Evolutionary conservation across 306 rosid species (phyloP).

Genomic region (Boehmeria nivea): DNA sequence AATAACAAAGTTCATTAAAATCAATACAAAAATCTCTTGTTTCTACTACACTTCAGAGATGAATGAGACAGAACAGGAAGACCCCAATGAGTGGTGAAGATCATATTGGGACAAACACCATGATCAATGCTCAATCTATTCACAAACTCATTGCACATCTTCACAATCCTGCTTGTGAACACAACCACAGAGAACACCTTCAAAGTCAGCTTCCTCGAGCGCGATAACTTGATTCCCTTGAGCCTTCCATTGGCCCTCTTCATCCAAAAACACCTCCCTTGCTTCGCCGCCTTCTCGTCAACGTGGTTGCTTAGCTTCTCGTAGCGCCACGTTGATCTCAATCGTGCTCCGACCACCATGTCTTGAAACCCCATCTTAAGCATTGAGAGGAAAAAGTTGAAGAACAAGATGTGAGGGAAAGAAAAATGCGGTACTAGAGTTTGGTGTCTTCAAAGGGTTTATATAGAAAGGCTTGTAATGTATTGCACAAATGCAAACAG

Average conservation of each 20-base stretch:
- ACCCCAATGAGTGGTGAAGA: constrained; percentile 64
- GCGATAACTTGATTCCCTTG: constrained; percentile 44
- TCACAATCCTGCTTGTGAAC: constrained; percentile 39
- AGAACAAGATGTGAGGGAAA: too few relatives aligned
- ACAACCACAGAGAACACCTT: constrained; percentile 31
- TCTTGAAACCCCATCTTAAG: constrained; percentile 39
- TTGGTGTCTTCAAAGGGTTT: neutral
- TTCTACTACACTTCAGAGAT: constrained; percentile 9
- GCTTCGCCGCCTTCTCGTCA: constrained; percentile 38
- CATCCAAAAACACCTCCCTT: constrained; percentile 41
- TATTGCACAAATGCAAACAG: neutral
- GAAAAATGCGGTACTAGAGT: neutral
- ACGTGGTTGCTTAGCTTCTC: constrained; percentile 44
- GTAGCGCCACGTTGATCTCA: constrained; percentile 32
- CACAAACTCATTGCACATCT: constrained; percentile 40
- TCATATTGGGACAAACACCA: constrained; percentile 31
- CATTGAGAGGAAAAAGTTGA: constrained; percentile 9
- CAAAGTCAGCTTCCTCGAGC: constrained; percentile 42
- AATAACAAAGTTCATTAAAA: too few relatives aligned
- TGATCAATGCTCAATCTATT: constrained; percentile 36
- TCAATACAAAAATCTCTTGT: too few relatives aligned
- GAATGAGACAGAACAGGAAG: constrained; percentile 57
- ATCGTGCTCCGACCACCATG: constrained; percentile 22
- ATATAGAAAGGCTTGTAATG: neutral
- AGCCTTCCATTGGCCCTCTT: constrained; percentile 49